Conservation (phyloP, 73 alveolate species). For the Uronychia setigera region DNA sequence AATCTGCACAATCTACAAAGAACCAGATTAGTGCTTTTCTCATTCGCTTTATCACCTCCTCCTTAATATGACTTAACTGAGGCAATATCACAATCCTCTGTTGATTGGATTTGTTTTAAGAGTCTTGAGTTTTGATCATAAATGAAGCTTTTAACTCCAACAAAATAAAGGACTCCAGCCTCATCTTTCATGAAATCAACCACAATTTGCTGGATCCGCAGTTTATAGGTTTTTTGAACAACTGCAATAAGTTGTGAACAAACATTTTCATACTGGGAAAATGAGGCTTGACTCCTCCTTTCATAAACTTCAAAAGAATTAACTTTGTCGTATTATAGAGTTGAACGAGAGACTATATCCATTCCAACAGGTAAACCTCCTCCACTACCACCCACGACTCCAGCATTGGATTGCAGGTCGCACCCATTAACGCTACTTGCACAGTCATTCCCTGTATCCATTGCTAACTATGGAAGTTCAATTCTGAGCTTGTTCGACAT, state of each 20-base stretch:
- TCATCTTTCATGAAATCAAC: constrained; percentile 75
- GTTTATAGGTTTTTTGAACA: constrained; percentile 61
- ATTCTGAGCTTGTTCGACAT: constrained; percentile 11
- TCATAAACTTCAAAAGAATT: neutral
- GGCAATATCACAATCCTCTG: constrained; percentile 37
- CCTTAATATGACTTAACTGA: neutral
- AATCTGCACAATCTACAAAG: constrained; percentile 51
- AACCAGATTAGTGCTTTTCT: constrained; percentile 38
- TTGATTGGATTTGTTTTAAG: constrained; percentile 27
- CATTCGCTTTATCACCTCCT: constrained; percentile 17
- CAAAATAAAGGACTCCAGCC: constrained; percentile 66
- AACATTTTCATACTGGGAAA: constrained; percentile 50
- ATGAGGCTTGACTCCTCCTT: neutral
- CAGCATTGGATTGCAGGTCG: no score
- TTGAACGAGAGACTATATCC: neutral
- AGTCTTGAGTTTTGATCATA: constrained; percentile 58
- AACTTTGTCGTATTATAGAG: neutral
- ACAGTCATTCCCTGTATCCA: neutral
- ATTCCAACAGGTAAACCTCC: neutral
- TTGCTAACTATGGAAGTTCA: neutral
- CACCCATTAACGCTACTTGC: no score
- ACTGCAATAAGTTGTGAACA: constrained; percentile 58
- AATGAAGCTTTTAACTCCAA: constrained; percentile 60
- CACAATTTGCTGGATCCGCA: constrained; percentile 64
- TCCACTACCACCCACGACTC: no score